phyloP scores from a whole-genome alignment of 2,329 filamentous ascomycete species.

The Pseudocercospora pini-densiflorae region DNA sequence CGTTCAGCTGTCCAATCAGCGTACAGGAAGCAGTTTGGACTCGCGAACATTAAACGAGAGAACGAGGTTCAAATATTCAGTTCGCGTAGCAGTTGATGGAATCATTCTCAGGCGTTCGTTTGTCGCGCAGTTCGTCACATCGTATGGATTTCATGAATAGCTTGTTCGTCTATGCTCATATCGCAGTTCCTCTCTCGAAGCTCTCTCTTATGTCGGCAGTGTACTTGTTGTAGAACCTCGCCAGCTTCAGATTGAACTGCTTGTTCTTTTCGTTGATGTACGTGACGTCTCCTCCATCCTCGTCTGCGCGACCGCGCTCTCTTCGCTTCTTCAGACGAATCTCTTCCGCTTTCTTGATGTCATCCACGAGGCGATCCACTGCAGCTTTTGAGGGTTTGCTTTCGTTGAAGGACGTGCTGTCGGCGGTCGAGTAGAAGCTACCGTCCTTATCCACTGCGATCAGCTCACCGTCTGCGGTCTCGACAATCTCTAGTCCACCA shows the following conservation, averaged over 20 bases:
- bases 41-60: neutral
- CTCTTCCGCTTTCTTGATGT: constrained; percentile 88
- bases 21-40: neutral
- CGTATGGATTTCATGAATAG: neutral
- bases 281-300: constrained; percentile 89
- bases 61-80: neutral
- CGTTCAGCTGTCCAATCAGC: neutral
- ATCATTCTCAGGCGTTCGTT: neutral
- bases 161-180: constrained; percentile 57
- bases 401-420: constrained; percentile 75
- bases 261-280: constrained; percentile 99
- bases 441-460: constrained; percentile 93
- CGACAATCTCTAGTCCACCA: constrained; percentile 88
- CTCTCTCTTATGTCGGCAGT: constrained; percentile 95
- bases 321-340: constrained; percentile 81
- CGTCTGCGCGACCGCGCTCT: constrained; percentile 73
- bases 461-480: constrained; percentile 92
- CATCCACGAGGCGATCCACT: constrained; percentile 83
- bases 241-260: constrained; percentile 98
- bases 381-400: constrained; percentile 87
- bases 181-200: constrained; percentile 96
- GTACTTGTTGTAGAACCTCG: constrained; percentile 98
- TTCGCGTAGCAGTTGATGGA: neutral
- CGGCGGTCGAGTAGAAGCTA: constrained; percentile 85
- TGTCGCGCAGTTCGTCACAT: neutral